A percentile compares a stretch with the other conserved stretches of the same genome.
phyloP scores from a whole-genome alignment of 2,329 filamentous ascomycete genomes.

The Ophiostoma australiae region DNA sequence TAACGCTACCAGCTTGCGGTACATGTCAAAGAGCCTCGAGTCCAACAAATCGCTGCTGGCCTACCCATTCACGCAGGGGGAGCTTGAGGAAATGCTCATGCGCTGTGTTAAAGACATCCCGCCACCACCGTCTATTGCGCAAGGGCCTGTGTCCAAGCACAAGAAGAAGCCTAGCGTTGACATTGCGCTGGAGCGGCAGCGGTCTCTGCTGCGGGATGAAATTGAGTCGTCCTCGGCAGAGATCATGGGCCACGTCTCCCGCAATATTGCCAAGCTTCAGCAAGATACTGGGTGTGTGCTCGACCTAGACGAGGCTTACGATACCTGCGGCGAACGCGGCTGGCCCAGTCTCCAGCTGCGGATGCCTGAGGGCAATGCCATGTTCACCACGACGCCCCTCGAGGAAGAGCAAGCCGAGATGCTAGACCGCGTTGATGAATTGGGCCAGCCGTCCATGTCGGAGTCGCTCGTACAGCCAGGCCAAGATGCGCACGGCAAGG shows the following conservation, averaged over 20 bases:
- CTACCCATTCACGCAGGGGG: slow-evolving; percentile 36
- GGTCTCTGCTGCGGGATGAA: slow-evolving; percentile 21
- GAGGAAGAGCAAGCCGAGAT: slow-evolving; percentile 20
- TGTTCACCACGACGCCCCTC: slow-evolving; percentile 22
- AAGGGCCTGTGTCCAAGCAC: slow-evolving; percentile 20
- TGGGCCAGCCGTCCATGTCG: neutral
- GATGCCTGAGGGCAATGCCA: slow-evolving; percentile 23
- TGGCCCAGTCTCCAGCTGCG: slow-evolving; percentile 31
- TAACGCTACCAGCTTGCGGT: slow-evolving; percentile 48
- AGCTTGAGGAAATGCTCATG: slow-evolving; percentile 31
- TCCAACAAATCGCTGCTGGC: slow-evolving; percentile 42
- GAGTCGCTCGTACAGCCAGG: neutral
- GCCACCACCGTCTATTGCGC: slow-evolving; percentile 20
- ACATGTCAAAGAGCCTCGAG: slow-evolving; percentile 43
- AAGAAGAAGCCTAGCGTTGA: slow-evolving; percentile 25
- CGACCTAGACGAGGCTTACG: slow-evolving; percentile 31
- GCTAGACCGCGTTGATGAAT: slow-evolving; percentile 11
- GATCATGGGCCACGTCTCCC: slow-evolving; percentile 29
- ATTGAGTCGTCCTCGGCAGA: slow-evolving; percentile 26
- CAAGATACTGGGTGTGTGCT: slow-evolving; percentile 29
- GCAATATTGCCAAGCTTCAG: slow-evolving; percentile 32
- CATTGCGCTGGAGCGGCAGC: slow-evolving; percentile 29
- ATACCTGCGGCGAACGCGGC: slow-evolving; percentile 28
- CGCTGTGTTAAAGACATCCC: slow-evolving; percentile 28
- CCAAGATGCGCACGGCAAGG: neutral